Evolutionary conservation across 2,329 filamentous ascomycete genomes (phyloP).

Genomic region (Colletotrichum gigasporum): DNA sequence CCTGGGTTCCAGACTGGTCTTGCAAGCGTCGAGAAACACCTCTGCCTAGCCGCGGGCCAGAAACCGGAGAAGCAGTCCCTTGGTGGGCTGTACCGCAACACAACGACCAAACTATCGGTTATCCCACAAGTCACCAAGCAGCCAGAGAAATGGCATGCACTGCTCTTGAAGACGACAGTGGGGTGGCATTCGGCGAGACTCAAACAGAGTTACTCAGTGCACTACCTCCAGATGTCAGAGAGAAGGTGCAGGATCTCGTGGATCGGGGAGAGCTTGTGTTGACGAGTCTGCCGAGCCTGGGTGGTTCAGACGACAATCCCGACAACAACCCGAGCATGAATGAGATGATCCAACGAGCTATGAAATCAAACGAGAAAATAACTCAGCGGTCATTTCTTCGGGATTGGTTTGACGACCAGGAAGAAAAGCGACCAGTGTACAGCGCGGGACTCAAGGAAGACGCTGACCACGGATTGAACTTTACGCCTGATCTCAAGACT

Average conservation of each 20-base stretch:
- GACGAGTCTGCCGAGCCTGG: neutral
- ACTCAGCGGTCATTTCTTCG: neutral
- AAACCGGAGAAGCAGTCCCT: neutral
- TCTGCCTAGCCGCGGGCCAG: neutral
- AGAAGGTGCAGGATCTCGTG: neutral
- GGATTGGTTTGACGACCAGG: neutral
- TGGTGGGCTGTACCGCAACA: constrained; percentile 10
- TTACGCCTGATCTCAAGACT: neutral
- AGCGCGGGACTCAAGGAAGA: neutral
- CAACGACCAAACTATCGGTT: too few species aligned
- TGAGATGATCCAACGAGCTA: neutral
- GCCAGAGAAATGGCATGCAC: neutral
- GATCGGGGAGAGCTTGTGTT: neutral
- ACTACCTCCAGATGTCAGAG: neutral
- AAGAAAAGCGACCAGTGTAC: neutral
- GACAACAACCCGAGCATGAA: neutral
- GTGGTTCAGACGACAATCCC: too few species aligned
- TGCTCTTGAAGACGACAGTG: neutral
- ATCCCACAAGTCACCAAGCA: neutral
- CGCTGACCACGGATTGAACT: too few species aligned
- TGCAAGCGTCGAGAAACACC: neutral
- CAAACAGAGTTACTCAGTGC: neutral
- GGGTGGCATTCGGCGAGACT: neutral
- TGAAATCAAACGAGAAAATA: neutral
- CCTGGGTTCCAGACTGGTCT: constrained; percentile 3